Conservation (phyloP, 2,329 filamentous ascomycete species). For the Aspergillus bombycis region DNA sequence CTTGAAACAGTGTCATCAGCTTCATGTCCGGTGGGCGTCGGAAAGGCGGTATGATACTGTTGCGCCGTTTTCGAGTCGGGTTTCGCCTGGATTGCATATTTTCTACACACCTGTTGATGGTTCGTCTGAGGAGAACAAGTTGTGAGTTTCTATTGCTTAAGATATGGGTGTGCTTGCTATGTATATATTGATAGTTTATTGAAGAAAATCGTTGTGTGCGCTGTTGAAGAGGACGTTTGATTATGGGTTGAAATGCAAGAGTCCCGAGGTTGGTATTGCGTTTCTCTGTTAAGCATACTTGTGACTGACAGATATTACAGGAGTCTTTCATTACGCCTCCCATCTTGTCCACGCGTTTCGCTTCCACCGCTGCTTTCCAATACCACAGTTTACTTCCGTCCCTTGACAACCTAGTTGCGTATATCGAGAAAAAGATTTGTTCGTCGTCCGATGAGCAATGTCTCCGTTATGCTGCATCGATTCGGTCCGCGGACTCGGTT, state of each 20-base stretch:
- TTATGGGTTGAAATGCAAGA: slow-evolving; percentile 57
- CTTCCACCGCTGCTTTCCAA: slow-evolving; percentile 66
- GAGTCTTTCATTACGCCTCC: slow-evolving; percentile 66
- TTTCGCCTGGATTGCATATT: slow-evolving; percentile 80
- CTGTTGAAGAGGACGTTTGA: slow-evolving; percentile 63
- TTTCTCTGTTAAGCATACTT: neutral
- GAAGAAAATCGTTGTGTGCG: slow-evolving; percentile 58
- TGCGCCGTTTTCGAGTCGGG: slow-evolving; percentile 72
- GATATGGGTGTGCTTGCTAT: neutral
- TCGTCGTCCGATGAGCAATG: slow-evolving; percentile 54
- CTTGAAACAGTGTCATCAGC: slow-evolving; percentile 67
- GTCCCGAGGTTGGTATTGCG: slow-evolving; percentile 46
- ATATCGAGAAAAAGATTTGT: slow-evolving; percentile 59
- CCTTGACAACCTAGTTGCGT: slow-evolving; percentile 58
- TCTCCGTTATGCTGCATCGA: slow-evolving; percentile 47
- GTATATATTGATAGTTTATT: neutral
- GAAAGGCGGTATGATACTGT: slow-evolving; percentile 59
- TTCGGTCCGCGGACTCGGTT: slow-evolving; percentile 63
- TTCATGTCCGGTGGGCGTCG: slow-evolving; percentile 81
- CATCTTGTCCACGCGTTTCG: slow-evolving; percentile 61
- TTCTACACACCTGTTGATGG: slow-evolving; percentile 64
- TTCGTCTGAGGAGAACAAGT: neutral
- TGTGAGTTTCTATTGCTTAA: neutral
- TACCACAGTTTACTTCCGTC: slow-evolving; percentile 69
- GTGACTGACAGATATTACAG: slow-evolving; percentile 30